Evolutionary conservation across 805 yeast genomes (phyloP).

Genomic region (Brettanomyces anomalus): DNA sequence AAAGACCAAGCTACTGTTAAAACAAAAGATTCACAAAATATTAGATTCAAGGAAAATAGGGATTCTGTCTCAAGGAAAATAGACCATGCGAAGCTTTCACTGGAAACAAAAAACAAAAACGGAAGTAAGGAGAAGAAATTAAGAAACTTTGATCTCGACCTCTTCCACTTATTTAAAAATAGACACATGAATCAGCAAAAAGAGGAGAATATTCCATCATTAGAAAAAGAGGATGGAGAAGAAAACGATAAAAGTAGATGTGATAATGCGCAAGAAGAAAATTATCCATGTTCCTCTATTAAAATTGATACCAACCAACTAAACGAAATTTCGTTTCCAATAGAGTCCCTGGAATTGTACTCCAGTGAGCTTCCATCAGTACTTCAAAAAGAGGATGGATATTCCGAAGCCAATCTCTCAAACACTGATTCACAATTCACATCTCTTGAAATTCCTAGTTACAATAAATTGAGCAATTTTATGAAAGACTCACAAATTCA

Average conservation of each 20-base stretch:
- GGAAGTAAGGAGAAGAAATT: no score
- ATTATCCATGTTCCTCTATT: no score
- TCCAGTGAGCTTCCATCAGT: no score
- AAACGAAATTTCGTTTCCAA: no score
- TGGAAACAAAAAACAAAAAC: no score
- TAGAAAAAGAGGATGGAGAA: conserved; percentile 1
- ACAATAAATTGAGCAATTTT: not conserved
- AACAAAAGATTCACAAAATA: not conserved
- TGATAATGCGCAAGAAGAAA: no score
- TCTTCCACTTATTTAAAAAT: not conserved
- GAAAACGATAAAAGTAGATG: not conserved
- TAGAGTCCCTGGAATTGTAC: no score
- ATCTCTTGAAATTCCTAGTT: not conserved
- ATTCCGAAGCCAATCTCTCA: no score
- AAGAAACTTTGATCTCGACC: not conserved
- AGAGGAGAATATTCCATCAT: not conserved
- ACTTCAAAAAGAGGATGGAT: no score
- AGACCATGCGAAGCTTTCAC: no score
- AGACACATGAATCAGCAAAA: not conserved
- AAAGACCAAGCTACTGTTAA: not conserved
- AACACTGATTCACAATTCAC: not conserved
- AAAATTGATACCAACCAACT: no score
- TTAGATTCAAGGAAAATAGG: not conserved
- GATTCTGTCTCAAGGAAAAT: no score
- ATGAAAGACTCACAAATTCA: not conserved